Evolutionary conservation across 1,284 basidiomycete genomes (phyloP).

Genomic region (Coniferiporia sulphurascens): DNA sequence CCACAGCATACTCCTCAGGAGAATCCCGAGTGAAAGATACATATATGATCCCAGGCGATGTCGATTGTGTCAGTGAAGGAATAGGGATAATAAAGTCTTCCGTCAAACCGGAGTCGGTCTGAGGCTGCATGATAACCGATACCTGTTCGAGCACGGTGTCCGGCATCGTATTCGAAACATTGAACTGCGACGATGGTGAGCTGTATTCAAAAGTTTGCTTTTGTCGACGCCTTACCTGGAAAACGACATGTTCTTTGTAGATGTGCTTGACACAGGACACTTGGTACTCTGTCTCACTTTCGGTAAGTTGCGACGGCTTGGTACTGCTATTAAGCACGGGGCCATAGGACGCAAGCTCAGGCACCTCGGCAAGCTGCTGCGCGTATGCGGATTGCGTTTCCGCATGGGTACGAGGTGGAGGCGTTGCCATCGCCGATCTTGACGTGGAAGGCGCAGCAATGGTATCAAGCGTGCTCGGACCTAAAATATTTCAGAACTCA

Average conservation of each 20-base stretch:
- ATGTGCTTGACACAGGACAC: slow-evolving; percentile 96
- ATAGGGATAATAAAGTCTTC: slow-evolving; percentile 97
- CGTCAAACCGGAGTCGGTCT: slow-evolving; percentile 69
- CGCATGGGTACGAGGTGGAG: slow-evolving; percentile 68
- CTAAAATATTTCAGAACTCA: slow-evolving; percentile 33
- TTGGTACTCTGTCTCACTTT: slow-evolving; percentile 97
- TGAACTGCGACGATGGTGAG: slow-evolving; percentile 59
- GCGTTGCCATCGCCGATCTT: slow-evolving; percentile 51
- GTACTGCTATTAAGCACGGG: slow-evolving; percentile 82
- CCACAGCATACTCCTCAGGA: slow-evolving; percentile 74
- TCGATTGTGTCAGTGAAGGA: slow-evolving; percentile 60
- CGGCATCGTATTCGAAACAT: slow-evolving; percentile 97
- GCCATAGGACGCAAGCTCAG: slow-evolving; percentile 86
- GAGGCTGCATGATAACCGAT: slow-evolving; percentile 87
- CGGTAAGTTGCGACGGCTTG: slow-evolving; percentile 84
- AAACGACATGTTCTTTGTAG: slow-evolving; percentile 93
- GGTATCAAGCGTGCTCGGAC: slow-evolving; percentile 79
- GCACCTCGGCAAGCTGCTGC: slow-evolving; percentile 80
- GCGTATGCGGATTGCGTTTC: slow-evolving; percentile 85
- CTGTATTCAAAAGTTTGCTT: neutral
- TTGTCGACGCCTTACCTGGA: slow-evolving; percentile 61
- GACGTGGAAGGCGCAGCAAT: slow-evolving; percentile 66
- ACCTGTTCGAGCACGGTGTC: slow-evolving; percentile 96
- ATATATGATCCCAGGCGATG: slow-evolving; percentile 81
- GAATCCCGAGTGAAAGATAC: slow-evolving; percentile 88